Evolutionary conservation across 768 basidiomycete species (phyloP), one percentile per base, ranked within the genome.

Genomic region (Pulveroboletus sp.): DNA sequence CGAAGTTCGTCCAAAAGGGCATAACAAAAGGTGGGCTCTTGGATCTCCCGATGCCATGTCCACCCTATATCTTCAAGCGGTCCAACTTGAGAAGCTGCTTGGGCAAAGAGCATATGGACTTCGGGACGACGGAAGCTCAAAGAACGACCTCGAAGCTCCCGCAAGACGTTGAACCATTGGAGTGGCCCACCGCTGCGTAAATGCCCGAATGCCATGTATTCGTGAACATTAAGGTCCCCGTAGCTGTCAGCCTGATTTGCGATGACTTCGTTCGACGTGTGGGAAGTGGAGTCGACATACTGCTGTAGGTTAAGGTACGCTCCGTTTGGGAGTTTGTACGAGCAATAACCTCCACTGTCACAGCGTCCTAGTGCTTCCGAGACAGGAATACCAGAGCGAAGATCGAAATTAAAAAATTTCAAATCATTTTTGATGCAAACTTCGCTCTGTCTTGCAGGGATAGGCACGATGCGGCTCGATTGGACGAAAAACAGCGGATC

Each of bases 81-180:
- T 40, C 76, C 77, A 1, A 72, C 60, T 50, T 81, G 75, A 51
- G 66, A 71, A 0, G 64, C 65, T 4, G 78, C 66, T 49, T 79
- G 79, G 6, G 53, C 59, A 4, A 80, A 16, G 4, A 81, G 59
- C 0, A 61, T 43, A 43, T 78, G 68, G 0, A 80, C 72, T 11
- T 70, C 73, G 1, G 63, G 63, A 6, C 56, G 43, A 17, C 65
- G 60, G 43, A 81, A 72, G 9, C 63, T 68, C 38, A 81, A 52
- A 0, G 56, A 53, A 20, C 66, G 60, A 1, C 61, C 63, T 4
- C 65, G 66, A 12, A 81, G 53, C 51, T 73, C 75, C n/a, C 72
- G 69, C 13, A 68, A 48, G 23, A 81, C 71, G 47, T 81, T 81
- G 23, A 72, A 54, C 79, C 78, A 79, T 38, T 81, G 80, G 0